phyloP scores from a whole-genome alignment of 768 basidiomycete species.

The Leucogyrophana mollusca region DNA sequence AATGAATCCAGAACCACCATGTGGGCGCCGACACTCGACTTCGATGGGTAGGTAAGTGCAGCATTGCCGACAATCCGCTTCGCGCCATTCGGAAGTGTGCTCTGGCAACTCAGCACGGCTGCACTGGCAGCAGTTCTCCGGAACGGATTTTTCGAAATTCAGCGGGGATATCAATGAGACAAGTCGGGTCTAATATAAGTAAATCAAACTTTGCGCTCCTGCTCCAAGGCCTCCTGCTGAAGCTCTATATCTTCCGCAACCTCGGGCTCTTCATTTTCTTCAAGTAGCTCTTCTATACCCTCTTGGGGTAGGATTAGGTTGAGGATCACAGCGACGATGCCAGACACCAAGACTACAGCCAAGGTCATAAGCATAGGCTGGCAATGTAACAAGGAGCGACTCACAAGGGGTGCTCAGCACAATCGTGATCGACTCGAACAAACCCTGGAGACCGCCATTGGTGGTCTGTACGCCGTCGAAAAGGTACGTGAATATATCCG shows the following conservation, averaged over 20 bases:
- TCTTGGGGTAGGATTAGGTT: slow-evolving; percentile 55
- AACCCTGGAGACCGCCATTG: slow-evolving; percentile 56
- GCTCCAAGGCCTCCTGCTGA: slow-evolving; percentile 16
- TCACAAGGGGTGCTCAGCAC: slow-evolving; percentile 79
- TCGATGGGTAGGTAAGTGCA: too few relatives aligned
- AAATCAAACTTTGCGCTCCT: not conserved
- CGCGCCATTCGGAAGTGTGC: too few relatives aligned
- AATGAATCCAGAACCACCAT: too few relatives aligned
- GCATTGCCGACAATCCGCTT: too few relatives aligned
- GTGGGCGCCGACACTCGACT: too few relatives aligned
- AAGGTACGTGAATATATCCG: slow-evolving; percentile 62
- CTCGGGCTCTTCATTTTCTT: slow-evolving; percentile 16
- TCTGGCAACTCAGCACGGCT: too few relatives aligned
- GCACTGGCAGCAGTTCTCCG: too few relatives aligned
- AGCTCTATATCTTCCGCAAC: too few relatives aligned
- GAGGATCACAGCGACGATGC: slow-evolving; percentile 55
- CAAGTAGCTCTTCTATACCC: slow-evolving; percentile 17
- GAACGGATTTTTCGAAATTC: too few relatives aligned
- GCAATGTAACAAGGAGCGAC: slow-evolving; percentile 21
- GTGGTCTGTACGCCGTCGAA: slow-evolving; percentile 61
- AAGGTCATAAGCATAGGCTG: not conserved
- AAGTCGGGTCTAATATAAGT: too few relatives aligned
- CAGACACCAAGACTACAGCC: slow-evolving; percentile 50
- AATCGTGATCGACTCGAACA: slow-evolving; percentile 79
- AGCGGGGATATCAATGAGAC: too few relatives aligned